These are phyloP conservation scores for Posidonia australis DNA, from an alignment of 106 monocot genomes.

Conservation along the genomic window DNA sequence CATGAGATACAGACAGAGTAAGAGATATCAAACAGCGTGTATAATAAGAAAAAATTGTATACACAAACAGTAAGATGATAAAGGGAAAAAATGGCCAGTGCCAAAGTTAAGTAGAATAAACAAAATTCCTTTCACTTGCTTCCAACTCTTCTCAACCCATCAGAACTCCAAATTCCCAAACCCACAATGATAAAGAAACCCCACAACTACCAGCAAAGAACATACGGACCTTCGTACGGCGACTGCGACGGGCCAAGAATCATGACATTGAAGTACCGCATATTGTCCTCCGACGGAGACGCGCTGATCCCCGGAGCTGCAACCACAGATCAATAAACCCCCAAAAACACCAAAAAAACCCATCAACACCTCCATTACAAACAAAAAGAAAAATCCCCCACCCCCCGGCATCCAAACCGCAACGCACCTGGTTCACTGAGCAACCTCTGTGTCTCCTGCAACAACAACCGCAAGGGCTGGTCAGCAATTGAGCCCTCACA, in stretches of 20 bases:
- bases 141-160: too few species aligned
- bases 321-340: background rate
- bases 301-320: slow-evolving; percentile 45
- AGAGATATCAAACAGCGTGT: background rate
- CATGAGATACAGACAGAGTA: background rate
- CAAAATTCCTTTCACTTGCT: too few species aligned
- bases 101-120: too few species aligned
- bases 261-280: slow-evolving; percentile 99
- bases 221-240: slow-evolving; percentile 79
- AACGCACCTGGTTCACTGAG: slow-evolving; percentile 37
- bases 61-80: too few species aligned
- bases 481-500: background rate
- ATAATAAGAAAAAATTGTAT: too few species aligned
- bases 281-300: slow-evolving; percentile 75
- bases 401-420: background rate
- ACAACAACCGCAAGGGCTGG: background rate
- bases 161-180: background rate
- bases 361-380: background rate
- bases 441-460: slow-evolving; percentile 41
- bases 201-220: too few species aligned
- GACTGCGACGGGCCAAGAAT: slow-evolving; percentile 91
- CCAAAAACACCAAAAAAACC: background rate
- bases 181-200: background rate
- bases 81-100: too few species aligned
- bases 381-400: background rate